Evolutionary conservation across 345 rosid species (phyloP).

Genomic region (Turnera subulata): DNA sequence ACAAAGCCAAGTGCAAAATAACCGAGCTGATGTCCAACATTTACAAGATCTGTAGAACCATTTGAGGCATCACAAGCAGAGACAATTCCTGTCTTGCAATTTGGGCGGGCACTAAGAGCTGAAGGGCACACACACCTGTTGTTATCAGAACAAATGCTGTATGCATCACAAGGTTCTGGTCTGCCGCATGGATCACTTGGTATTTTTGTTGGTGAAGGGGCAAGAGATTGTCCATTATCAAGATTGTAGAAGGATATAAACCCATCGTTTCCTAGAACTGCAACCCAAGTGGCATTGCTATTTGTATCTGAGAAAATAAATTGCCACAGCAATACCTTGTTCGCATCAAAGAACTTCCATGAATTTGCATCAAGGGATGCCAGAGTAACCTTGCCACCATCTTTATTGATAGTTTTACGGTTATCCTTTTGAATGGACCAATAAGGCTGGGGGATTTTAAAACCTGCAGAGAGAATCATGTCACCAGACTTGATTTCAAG

Average conservation of each 20-base stretch:
- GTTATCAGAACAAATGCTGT: slow-evolving; percentile 47
- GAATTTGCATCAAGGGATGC: slow-evolving; percentile 60
- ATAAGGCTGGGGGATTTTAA: slow-evolving; percentile 59
- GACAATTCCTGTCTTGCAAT: slow-evolving; percentile 50
- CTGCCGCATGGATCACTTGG: slow-evolving; percentile 62
- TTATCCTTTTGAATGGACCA: slow-evolving; percentile 67
- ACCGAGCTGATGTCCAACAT: slow-evolving; percentile 43
- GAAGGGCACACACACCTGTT: slow-evolving; percentile 62
- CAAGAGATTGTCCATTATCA: slow-evolving; percentile 3
- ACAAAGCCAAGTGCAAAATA: slow-evolving; percentile 65
- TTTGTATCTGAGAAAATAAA: slow-evolving; percentile 35
- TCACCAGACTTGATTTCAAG: slow-evolving; percentile 83
- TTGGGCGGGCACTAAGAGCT: slow-evolving; percentile 28
- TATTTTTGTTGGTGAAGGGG: slow-evolving; percentile 43
- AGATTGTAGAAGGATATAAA: slow-evolving; percentile 56
- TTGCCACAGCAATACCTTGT: slow-evolving; percentile 50
- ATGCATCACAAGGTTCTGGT: slow-evolving; percentile 65
- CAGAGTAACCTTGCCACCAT: slow-evolving; percentile 35
- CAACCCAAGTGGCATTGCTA: slow-evolving; percentile 65
- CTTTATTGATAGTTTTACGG: slow-evolving; percentile 35
- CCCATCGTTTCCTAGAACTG: slow-evolving; percentile 64
- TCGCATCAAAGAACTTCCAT: slow-evolving; percentile 68
- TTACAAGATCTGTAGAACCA: slow-evolving; percentile 42
- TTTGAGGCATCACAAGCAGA: slow-evolving; percentile 48
- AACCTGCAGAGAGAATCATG: slow-evolving; percentile 60